Conservation (phyloP, 139 green algal genomes). For the Chlamydomonas asymmetrica region DNA sequence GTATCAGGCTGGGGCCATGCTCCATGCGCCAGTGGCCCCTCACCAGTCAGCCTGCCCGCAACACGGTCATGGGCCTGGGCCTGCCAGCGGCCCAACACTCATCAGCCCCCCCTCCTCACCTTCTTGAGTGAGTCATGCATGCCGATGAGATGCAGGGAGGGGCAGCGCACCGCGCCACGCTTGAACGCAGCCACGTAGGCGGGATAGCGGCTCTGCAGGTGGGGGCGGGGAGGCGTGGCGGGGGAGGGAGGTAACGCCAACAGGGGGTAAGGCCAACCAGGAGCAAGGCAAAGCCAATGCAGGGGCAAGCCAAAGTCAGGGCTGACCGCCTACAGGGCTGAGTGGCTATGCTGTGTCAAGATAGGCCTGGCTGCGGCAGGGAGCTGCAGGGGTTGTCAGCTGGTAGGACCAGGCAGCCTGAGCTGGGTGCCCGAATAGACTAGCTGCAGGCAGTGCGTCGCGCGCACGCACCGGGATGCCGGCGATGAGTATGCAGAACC, state of each 20-base stretch:
- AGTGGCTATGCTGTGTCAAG: background rate
- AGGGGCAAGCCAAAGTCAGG: background rate
- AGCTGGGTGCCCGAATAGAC: background rate
- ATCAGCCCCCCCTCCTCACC: too few relatives aligned
- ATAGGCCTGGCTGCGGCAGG: background rate
- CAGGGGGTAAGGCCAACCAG: background rate
- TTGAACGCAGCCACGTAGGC: slow-evolving; percentile 21
- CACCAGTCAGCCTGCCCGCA: too few relatives aligned
- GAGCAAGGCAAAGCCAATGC: background rate
- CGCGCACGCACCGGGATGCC: slow-evolving; percentile 49
- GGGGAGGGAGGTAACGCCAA: background rate
- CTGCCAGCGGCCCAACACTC: too few relatives aligned
- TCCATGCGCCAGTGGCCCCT: too few relatives aligned
- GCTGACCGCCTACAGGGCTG: background rate
- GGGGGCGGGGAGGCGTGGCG: too few relatives aligned
- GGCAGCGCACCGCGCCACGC: slow-evolving; percentile 26
- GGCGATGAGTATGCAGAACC: slow-evolving; percentile 57
- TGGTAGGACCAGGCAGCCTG: background rate
- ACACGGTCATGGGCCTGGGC: too few relatives aligned
- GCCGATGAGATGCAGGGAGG: slow-evolving; percentile 62
- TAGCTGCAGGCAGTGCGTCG: background rate
- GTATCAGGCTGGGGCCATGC: too few relatives aligned
- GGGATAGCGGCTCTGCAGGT: slow-evolving; percentile 42
- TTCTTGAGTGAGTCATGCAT: slow-evolving; percentile 46
- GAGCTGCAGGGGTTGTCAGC: background rate